Conservation (phyloP, 1,139 yeast genomes). For the Lodderomyces beijingensis region DNA sequence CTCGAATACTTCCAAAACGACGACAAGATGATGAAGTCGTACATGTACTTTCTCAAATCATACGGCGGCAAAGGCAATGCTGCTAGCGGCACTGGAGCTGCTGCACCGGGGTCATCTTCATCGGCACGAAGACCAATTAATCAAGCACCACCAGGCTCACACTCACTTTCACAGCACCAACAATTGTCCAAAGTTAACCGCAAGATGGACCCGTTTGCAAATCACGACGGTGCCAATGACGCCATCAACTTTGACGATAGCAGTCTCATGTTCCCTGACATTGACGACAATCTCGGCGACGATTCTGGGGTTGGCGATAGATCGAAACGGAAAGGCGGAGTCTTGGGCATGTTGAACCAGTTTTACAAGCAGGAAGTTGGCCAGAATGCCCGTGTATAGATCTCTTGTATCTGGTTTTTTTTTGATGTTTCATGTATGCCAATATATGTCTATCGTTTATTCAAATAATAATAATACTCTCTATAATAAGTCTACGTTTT, state of each 20-base stretch:
- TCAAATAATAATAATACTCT: no score
- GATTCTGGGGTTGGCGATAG: constrained; percentile 6
- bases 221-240: constrained; percentile 13
- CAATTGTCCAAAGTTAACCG: constrained; percentile 6
- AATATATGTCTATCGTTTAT: no score
- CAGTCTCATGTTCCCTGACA: constrained; percentile 20
- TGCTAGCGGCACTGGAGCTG: not conserved
- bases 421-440: not conserved
- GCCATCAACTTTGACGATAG: constrained; percentile 23
- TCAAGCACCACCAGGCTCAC: not conserved
- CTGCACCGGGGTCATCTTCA: not conserved
- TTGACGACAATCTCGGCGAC: not conserved
- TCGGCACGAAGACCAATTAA: not conserved
- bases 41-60: constrained; percentile 80
- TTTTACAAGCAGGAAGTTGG: constrained; percentile 59
- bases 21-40: constrained; percentile 90
- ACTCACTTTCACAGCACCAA: not conserved
- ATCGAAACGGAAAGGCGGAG: constrained; percentile 44
- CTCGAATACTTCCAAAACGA: constrained; percentile 46
- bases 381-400: constrained; percentile 3
- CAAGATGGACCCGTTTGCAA: constrained; percentile 17
- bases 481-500: no score
- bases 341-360: constrained; percentile 78
- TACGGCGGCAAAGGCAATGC: constrained; percentile 38
- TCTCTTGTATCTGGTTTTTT: not conserved